Percentiles rank a stretch among this genome's conserved stretches.
Conservation (phyloP, 2,329 filamentous ascomycete species). For the Chalara sp. region DNA sequence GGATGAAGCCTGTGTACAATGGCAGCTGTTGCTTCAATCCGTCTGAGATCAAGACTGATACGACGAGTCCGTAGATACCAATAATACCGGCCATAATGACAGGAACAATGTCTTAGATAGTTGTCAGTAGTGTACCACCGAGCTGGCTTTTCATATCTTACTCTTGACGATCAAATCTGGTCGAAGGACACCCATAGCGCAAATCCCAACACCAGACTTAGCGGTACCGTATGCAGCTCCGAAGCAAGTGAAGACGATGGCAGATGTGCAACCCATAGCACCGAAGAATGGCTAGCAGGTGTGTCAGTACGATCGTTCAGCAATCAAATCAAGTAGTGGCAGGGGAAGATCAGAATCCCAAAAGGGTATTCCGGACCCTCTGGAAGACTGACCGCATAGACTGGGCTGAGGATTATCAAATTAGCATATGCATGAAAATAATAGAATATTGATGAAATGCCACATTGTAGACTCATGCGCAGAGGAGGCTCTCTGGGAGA, state of each 20-base stretch:
- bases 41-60: slow-evolving; percentile 81
- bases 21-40: slow-evolving; percentile 65
- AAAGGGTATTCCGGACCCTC: not conserved
- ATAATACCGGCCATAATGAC: slow-evolving; percentile 99
- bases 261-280: slow-evolving; percentile 91
- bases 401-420: slow-evolving; percentile 59
- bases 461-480: not conserved
- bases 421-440: slow-evolving; percentile 35
- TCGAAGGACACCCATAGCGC: slow-evolving; percentile 94
- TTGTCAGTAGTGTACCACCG: slow-evolving; percentile 10
- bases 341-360: no score
- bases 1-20: slow-evolving; percentile 78
- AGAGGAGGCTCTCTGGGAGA: slow-evolving; percentile 1
- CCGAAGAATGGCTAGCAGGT: slow-evolving; percentile 73
- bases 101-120: slow-evolving; percentile 79
- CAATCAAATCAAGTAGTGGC: no score
- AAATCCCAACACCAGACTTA: slow-evolving; percentile 98
- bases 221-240: slow-evolving; percentile 97
- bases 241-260: slow-evolving; percentile 94
- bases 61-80: slow-evolving; percentile 93
- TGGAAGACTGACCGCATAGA: slow-evolving; percentile 86
- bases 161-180: slow-evolving; percentile 99
- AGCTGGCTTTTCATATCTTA: slow-evolving; percentile 42
- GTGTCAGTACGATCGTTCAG: slow-evolving; percentile 23
- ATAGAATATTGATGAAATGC: slow-evolving; percentile 2